Evolutionary conservation across 1,284 basidiomycete genomes (phyloP).

Genomic region (Apiotrichum laibachii): DNA sequence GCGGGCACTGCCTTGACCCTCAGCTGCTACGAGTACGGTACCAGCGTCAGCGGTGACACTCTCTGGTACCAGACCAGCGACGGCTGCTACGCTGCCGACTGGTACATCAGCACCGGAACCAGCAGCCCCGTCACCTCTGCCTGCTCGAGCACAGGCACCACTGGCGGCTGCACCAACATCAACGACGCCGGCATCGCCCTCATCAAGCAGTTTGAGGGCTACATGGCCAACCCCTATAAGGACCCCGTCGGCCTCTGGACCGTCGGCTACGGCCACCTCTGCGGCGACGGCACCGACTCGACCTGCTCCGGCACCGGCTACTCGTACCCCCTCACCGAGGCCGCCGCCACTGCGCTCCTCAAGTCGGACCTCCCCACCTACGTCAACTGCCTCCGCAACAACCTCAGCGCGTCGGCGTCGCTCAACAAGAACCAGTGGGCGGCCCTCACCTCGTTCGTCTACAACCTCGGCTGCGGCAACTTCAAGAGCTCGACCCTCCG

Average conservation of each 20-base stretch:
- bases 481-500: neutral
- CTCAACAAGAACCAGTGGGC: constrained; percentile 20
- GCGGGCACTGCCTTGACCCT: neutral
- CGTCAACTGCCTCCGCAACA: constrained; percentile 10
- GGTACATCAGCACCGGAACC: constrained; percentile 10
- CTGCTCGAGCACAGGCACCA: neutral
- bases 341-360: constrained; percentile 7
- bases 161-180: constrained; percentile 2
- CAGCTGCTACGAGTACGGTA: constrained; percentile 14
- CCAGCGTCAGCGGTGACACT: constrained; percentile 3
- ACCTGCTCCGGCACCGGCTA: neutral
- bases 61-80: constrained; percentile 15
- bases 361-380: constrained; percentile 10
- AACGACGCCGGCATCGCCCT: constrained; percentile 11
- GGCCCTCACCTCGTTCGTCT: constrained; percentile 6
- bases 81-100: constrained; percentile 18
- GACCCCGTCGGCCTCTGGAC: constrained; percentile 15
- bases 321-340: constrained; percentile 10
- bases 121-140: neutral
- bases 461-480: constrained; percentile 15
- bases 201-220: constrained; percentile 17
- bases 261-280: constrained; percentile 20
- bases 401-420: constrained; percentile 2
- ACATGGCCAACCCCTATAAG: neutral
- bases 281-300: neutral